Evolutionary conservation across 2,329 filamentous ascomycete genomes (phyloP).

Genomic region (Parastagonospora avenae): DNA sequence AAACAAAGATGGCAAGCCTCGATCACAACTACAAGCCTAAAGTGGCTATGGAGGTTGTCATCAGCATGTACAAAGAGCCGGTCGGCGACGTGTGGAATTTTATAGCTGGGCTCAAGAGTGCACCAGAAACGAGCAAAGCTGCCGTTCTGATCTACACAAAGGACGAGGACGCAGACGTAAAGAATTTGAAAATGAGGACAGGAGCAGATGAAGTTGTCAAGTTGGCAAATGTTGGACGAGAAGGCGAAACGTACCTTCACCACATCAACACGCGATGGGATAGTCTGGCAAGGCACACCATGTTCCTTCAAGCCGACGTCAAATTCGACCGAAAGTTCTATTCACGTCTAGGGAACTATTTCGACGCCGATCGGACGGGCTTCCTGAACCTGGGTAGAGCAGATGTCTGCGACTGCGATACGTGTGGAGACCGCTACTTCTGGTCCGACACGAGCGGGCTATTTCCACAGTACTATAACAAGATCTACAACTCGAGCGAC

Average conservation of each 20-base stretch:
- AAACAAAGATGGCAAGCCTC: constrained; percentile 7
- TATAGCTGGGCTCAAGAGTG: constrained; percentile 22
- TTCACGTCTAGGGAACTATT: constrained; percentile 48
- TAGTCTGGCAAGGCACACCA: constrained; percentile 50
- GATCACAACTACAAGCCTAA: constrained; percentile 27
- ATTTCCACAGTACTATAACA: constrained; percentile 45
- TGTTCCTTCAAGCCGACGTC: constrained; percentile 55
- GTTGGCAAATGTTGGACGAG: constrained; percentile 50
- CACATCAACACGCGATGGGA: constrained; percentile 54
- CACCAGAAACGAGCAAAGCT: constrained; percentile 26
- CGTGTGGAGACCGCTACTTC: constrained; percentile 49
- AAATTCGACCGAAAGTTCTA: constrained; percentile 48
- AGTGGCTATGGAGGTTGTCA: constrained; percentile 38
- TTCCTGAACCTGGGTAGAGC: constrained; percentile 52
- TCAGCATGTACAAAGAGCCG: constrained; percentile 48
- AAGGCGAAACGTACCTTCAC: constrained; percentile 54
- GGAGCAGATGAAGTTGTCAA: constrained; percentile 30
- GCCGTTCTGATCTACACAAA: constrained; percentile 42
- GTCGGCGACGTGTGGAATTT: constrained; percentile 28
- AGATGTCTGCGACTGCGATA: constrained; percentile 47
- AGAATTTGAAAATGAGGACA: constrained; percentile 24
- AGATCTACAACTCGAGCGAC: constrained; percentile 21
- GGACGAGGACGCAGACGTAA: constrained; percentile 25
- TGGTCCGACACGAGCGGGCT: constrained; percentile 49
- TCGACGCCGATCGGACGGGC: constrained; percentile 45